Conservation (phyloP, 106 monocot genomes). For the Allium fistulosum region DNA sequence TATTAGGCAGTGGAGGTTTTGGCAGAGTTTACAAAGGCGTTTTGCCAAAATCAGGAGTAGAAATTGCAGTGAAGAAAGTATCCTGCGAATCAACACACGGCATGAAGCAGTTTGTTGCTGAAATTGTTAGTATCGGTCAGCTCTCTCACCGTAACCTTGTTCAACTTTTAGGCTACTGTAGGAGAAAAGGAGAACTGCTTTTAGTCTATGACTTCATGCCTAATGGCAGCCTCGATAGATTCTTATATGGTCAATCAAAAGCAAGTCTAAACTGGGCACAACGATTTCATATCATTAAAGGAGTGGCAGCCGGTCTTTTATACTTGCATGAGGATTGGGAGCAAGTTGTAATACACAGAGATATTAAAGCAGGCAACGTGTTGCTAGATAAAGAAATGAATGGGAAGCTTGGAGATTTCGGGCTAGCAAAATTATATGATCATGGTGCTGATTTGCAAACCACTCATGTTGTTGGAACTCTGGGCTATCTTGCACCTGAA, state of each 20-base stretch:
- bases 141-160: slow-evolving; percentile 25
- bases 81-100: slow-evolving; percentile 1
- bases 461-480: no score
- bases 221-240: no score
- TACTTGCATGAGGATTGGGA: slow-evolving; percentile 27
- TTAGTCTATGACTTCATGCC: no score
- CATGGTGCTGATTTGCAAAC: no score
- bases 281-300: slow-evolving; percentile 22
- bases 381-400: no score
- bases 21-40: neutral
- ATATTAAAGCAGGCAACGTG: no score
- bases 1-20: neutral
- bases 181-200: no score
- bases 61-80: slow-evolving; percentile 6
- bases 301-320: slow-evolving; percentile 22
- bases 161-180: neutral
- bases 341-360: neutral
- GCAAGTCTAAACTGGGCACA: slow-evolving; percentile 11
- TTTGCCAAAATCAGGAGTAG: neutral
- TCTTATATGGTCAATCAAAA: slow-evolving; percentile 7
- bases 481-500: slow-evolving; percentile 15
- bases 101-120: slow-evolving; percentile 15
- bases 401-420: no score
- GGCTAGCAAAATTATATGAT: no score
- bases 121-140: slow-evolving; percentile 1